Evolutionary conservation across 2,329 filamentous ascomycete genomes (phyloP).

Genomic region (Tolypocladium inflatum): DNA sequence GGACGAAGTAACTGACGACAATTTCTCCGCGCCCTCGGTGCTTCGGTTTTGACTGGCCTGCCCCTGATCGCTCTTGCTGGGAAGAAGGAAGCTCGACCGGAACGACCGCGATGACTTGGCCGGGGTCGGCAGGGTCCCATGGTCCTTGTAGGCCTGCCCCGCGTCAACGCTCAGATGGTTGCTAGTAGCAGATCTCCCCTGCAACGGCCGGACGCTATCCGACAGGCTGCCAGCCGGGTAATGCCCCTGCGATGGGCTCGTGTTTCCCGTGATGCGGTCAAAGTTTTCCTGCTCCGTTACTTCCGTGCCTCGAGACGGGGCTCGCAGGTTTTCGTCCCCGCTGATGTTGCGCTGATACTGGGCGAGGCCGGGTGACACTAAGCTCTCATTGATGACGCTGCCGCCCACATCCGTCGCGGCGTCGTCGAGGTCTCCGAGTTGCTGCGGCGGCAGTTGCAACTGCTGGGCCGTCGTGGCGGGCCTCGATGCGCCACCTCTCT

Average conservation of each 20-base stretch:
- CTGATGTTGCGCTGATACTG: constrained; percentile 16
- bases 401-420: constrained; percentile 34
- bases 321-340: constrained; percentile 40
- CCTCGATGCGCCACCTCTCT: constrained; percentile 53
- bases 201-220: constrained; percentile 72
- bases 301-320: constrained; percentile 71
- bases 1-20: constrained; percentile 73
- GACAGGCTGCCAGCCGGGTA: constrained; percentile 52
- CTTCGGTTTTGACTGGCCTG: constrained; percentile 43
- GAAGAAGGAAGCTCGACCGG: constrained; percentile 62
- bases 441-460: constrained; percentile 13
- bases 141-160: constrained; percentile 46
- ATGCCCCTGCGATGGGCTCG: constrained; percentile 58
- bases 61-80: constrained; percentile 42
- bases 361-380: constrained; percentile 44
- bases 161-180: constrained; percentile 47
- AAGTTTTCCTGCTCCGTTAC: constrained; percentile 65
- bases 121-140: constrained; percentile 45
- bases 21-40: constrained; percentile 64
- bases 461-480: constrained; percentile 31
- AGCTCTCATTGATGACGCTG: constrained; percentile 31
- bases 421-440: constrained; percentile 24
- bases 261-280: constrained; percentile 63
- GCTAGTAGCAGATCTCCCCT: constrained; percentile 29
- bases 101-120: constrained; percentile 68